Evolutionary conservation across 805 yeast species (phyloP).

Genomic region (Suhomyces canberraensis): DNA sequence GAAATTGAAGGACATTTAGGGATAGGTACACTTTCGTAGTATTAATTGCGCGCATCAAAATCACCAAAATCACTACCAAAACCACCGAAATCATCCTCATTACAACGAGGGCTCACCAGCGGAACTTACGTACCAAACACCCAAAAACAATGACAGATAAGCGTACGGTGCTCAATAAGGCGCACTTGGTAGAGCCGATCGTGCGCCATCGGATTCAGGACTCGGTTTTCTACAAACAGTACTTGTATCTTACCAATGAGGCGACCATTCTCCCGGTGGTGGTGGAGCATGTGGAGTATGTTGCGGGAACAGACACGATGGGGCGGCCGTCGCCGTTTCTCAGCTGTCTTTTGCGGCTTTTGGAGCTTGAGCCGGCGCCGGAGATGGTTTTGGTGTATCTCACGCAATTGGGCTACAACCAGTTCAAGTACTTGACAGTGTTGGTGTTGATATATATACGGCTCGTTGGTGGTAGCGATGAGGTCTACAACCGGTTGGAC

Average conservation of each 20-base stretch:
- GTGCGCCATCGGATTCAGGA: slow-evolving; percentile 41
- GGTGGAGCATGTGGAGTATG: slow-evolving; percentile 32
- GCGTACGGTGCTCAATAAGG: slow-evolving; percentile 24
- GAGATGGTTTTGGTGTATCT: slow-evolving; percentile 56
- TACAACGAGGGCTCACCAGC: too few species aligned
- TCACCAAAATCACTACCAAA: background rate
- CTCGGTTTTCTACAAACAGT: slow-evolving; percentile 41
- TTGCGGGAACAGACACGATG: slow-evolving; percentile 58
- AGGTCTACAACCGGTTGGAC: slow-evolving; percentile 51
- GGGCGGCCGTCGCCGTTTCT: slow-evolving; percentile 69
- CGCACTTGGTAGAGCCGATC: slow-evolving; percentile 39
- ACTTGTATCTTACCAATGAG: slow-evolving; percentile 39
- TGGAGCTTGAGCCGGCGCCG: slow-evolving; percentile 68
- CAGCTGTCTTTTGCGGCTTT: slow-evolving; percentile 71
- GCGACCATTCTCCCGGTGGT: slow-evolving; percentile 36
- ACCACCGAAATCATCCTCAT: background rate
- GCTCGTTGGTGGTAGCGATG: slow-evolving; percentile 34
- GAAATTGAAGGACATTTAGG: slow-evolving; percentile 37
- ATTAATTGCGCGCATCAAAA: background rate
- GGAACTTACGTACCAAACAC: background rate
- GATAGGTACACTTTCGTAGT: too few species aligned
- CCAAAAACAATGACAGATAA: slow-evolving; percentile 18
- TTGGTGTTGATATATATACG: slow-evolving; percentile 66
- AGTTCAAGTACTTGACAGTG: slow-evolving; percentile 74
- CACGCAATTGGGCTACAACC: slow-evolving; percentile 48